phyloP scores from a whole-genome alignment of 2,329 filamentous ascomycete genomes.

The Trichophyton schoenleinii region DNA sequence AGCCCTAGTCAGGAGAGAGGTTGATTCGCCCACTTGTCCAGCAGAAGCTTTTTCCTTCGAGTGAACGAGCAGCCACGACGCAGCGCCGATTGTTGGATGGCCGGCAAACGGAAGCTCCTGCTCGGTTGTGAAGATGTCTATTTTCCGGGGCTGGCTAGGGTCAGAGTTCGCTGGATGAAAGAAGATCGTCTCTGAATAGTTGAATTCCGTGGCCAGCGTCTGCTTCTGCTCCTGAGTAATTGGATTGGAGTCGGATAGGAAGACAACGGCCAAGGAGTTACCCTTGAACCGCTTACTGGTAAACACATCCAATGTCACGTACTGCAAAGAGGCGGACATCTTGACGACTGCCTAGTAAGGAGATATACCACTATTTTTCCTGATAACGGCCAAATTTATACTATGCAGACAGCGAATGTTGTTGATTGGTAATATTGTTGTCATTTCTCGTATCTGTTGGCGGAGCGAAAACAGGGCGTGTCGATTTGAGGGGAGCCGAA shows the following conservation, averaged over 20 bases:
- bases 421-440: neutral
- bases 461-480: neutral
- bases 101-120: constrained; percentile 51
- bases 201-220: constrained; percentile 49
- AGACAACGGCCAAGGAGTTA: constrained; percentile 50
- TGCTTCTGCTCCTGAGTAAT: constrained; percentile 46
- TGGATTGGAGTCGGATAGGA: constrained; percentile 31
- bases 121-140: constrained; percentile 48
- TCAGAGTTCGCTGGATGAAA: constrained; percentile 40
- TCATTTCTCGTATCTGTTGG: neutral
- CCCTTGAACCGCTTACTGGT: constrained; percentile 34
- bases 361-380: no score
- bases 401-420: neutral
- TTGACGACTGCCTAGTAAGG: neutral
- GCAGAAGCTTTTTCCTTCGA: constrained; percentile 3
- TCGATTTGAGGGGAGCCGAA: neutral
- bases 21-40: constrained; percentile 3
- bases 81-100: constrained; percentile 49
- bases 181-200: constrained; percentile 53
- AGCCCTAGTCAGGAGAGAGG: constrained; percentile 27
- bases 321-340: constrained; percentile 22
- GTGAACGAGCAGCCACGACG: constrained; percentile 35
- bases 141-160: constrained; percentile 34
- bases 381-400: neutral
- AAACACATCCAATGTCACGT: constrained; percentile 33